Evolutionary conservation across 129 eudicot species (phyloP).

Genomic region (Flaveria ramosissima): DNA sequence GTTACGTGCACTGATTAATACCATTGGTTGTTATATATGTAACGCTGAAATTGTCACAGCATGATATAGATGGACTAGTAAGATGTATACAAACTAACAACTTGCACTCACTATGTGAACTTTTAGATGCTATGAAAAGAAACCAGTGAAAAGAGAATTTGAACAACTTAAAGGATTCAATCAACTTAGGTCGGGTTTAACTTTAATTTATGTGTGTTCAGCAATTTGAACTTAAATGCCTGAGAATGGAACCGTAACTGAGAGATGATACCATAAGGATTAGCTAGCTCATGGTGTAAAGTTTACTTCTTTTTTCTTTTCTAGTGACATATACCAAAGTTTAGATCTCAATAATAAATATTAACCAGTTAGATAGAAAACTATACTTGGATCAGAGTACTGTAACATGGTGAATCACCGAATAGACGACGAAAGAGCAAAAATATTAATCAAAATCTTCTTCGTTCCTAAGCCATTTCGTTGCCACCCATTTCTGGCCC

Average conservation of each 20-base stretch:
- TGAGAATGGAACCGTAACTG: no score
- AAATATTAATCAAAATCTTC: constrained; percentile 50
- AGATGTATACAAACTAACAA: no score
- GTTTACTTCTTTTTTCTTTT: neutral
- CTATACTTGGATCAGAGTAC: neutral
- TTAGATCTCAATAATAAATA: neutral
- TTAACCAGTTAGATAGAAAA: neutral
- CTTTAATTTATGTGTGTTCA: neutral
- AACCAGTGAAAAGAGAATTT: no score
- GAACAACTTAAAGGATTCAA: no score
- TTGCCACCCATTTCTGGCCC: constrained; percentile 99
- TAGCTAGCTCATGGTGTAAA: neutral
- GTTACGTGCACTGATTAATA: no score
- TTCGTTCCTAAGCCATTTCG: constrained; percentile 93
- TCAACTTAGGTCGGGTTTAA: no score
- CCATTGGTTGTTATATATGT: no score
- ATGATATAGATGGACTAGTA: no score
- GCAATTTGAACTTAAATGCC: no score
- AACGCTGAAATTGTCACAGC: no score
- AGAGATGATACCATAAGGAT: neutral
- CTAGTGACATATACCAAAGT: neutral
- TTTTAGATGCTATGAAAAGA: no score
- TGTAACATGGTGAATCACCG: neutral
- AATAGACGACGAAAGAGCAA: neutral
- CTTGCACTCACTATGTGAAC: no score